Evolutionary conservation across 495 filamentous ascomycete species (phyloP), one percentile per base, ranked within the genome.

Genomic region (Trichocladium antarcticum): DNA sequence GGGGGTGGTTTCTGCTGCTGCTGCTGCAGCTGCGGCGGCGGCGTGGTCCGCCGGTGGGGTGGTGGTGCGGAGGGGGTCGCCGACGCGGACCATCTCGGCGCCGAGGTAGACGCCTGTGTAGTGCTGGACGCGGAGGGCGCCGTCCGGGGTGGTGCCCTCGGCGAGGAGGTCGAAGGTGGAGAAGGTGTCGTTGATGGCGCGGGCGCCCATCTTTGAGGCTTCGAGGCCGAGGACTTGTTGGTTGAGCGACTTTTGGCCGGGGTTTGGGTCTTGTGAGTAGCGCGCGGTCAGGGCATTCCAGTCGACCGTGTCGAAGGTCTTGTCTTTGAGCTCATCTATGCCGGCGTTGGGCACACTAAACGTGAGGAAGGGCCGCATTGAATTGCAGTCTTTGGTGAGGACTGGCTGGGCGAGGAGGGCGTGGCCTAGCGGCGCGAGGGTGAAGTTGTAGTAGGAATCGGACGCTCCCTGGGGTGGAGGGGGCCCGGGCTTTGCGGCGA

Each of bases 331-430:
- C 20, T 57, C 52, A 1, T 50, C 39, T 10, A 65, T 40, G 29
- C 42, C 37, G 1, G 63, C 41, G 14, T 54, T 43, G 0, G 70
- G 70, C 0, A 73, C 64, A 42, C 67, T 72, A 27, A 69, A 73
- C 4, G 70, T 69, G 7, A 72, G 57, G 50, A 73, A 73, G 0
- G 70, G 70, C 2, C 70, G 65, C 62, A 72, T 66, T n/a, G 67
- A 63, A 1, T 36, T 41, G 47, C 62, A 64, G 1, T 55, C 55
- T 20, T 63, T 67, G 19, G 51, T 31, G 5, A 68, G 37, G 15
- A 43, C 49, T 8, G 49, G 42, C 29, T 55, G 58, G 12, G 28
- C 20, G 3, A 65, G 53, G 5, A 53, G 17, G 14, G 37, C 32
- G 39, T 65, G 63, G 32, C 60, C 58, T 7, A 65, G 49, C 0